phyloP scores from a whole-genome alignment of 1,284 basidiomycete species.

The Omphalotus olearius region DNA sequence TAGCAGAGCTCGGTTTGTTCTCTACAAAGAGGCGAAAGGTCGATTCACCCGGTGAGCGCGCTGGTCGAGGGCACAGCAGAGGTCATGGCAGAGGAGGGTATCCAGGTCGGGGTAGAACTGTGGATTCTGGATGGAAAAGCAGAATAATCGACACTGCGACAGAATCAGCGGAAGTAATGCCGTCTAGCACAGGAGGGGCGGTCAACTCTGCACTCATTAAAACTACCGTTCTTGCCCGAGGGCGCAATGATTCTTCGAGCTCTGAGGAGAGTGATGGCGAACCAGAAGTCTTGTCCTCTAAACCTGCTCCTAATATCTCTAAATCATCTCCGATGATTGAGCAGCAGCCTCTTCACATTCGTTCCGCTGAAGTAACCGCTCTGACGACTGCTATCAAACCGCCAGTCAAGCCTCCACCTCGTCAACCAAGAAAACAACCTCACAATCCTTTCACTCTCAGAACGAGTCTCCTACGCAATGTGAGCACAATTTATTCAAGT shows the following conservation, averaged over 20 bases:
- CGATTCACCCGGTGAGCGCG: slow-evolving; percentile 19
- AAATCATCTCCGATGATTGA: neutral
- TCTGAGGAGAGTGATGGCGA: slow-evolving; percentile 37
- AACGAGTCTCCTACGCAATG: slow-evolving; percentile 71
- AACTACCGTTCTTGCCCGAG: neutral
- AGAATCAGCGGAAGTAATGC: neutral
- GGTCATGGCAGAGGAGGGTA: slow-evolving; percentile 24
- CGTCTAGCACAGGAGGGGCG: neutral
- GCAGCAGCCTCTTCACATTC: neutral
- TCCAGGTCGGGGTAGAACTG: neutral
- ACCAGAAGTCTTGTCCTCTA: slow-evolving; percentile 65
- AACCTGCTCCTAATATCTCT: slow-evolving; percentile 21
- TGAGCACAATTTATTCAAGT: slow-evolving; percentile 32
- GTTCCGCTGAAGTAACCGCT: neutral
- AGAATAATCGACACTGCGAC: neutral
- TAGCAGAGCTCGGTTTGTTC: slow-evolving; percentile 37
- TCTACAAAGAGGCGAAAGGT: slow-evolving; percentile 31
- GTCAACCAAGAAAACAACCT: slow-evolving; percentile 50
- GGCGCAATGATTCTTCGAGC: slow-evolving; percentile 23
- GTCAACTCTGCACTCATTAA: neutral
- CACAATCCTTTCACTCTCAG: slow-evolving; percentile 68
- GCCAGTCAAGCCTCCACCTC: slow-evolving; percentile 26
- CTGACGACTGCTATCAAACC: neutral
- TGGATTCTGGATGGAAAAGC: neutral
- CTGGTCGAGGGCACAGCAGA: slow-evolving; percentile 25